Evolutionary conservation across 2,329 filamentous ascomycete genomes (phyloP), one percentile per base, ranked within the genome.

Genomic region (Ustilaginoidea virens): DNA sequence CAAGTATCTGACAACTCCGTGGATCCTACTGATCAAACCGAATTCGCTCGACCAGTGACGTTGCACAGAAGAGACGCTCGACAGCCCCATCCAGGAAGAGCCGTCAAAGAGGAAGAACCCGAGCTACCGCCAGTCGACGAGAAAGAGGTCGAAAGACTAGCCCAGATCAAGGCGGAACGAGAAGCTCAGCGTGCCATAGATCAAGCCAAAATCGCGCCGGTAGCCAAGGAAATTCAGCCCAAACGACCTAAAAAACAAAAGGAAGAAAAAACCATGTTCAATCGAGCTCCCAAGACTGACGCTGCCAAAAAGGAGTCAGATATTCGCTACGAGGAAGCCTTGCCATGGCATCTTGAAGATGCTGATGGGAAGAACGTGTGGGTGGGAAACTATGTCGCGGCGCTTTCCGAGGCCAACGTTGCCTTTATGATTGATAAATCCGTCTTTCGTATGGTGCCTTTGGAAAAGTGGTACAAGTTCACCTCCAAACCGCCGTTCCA

Each of bases 291-390:
- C 33, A 67, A 69, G 31, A 66, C 68, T 5, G 85, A 86, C 45
- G 85, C 87, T 45, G 87, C 56, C 60, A 90, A 68, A 65, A 92
- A 66, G 60, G 66, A 74, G 33, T 63, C 65, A 0, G 69, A 72
- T 32, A 73, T 72, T 55, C 78, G 86, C 37, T 98, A 96, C 40
- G 90, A 96, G 49, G 90, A 98, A 52, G 83, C 87, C 4, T 61
- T 94, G 28, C 90, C 90, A 5, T 98, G 90, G 90, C 86, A 94
- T 49, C 55, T 98, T 20, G 90, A 98, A 49, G 90, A 98, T 50
- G 92, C 86, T 23, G 87, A 98, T 45, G 83, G 85, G 38, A 93
- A 87, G 51, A 87, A 93, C 43, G 80, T 81, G 3, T 96, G 86
- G 83, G 76, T 90, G 19, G 90, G 86, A 25, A 80, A 76, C 32